Conservation (phyloP, 1,284 basidiomycete species). For the Sparassis latifolia region DNA sequence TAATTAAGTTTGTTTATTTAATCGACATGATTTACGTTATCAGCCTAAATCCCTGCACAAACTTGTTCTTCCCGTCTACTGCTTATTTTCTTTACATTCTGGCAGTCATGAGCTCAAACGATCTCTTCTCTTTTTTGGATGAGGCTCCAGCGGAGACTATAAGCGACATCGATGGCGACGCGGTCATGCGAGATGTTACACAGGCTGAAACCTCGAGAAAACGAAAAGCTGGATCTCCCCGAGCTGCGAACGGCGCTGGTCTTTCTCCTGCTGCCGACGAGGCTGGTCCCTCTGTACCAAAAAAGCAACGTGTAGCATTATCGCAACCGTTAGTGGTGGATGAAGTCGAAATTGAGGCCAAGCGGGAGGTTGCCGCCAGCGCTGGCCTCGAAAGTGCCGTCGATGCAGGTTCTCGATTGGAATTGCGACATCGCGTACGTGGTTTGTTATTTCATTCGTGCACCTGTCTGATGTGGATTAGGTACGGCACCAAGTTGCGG, state of each 20-base stretch:
- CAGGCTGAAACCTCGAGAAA: conserved; percentile 18
- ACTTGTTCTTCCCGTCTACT: background rate
- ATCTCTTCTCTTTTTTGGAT: conserved; percentile 39
- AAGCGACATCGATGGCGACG: conserved; percentile 13
- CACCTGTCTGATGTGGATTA: conserved; percentile 21
- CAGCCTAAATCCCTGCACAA: background rate
- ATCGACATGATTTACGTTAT: background rate
- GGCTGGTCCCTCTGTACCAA: conserved; percentile 26
- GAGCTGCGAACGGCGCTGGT: conserved; percentile 6
- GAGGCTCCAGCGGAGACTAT: conserved; percentile 17
- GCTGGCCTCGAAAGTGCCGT: conserved; percentile 72
- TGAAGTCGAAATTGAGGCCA: conserved; percentile 86
- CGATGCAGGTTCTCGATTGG: conserved; percentile 62
- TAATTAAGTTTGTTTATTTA: no score
- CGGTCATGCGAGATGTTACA: conserved; percentile 9
- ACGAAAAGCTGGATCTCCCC: conserved; percentile 18
- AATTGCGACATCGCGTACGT: conserved; percentile 72
- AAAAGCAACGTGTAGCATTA: conserved; percentile 47
- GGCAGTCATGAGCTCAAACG: conserved; percentile 16
- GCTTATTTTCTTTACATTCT: no score
- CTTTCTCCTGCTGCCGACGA: conserved; percentile 5
- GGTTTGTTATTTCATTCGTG: background rate
- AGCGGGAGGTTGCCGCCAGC: conserved; percentile 80
- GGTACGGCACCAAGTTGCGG: conserved; percentile 93
- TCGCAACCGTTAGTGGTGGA: conserved; percentile 75